Conservation (phyloP, 2,329 filamentous ascomycete species). For the Nigrograna mackinnonii region DNA sequence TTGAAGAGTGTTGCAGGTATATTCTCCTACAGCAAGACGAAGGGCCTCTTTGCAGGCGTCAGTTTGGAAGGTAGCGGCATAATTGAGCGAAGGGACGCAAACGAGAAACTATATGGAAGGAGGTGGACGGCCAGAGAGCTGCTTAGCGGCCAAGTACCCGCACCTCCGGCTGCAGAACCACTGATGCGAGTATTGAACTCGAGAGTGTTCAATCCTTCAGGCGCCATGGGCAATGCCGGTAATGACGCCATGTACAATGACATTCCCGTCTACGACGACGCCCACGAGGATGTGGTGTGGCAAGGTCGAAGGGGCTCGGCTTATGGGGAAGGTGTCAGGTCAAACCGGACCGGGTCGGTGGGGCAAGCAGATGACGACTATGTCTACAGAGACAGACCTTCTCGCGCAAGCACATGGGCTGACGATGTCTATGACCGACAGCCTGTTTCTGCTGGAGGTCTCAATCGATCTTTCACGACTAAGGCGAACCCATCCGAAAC, state of each 20-base stretch:
- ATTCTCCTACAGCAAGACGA: slow-evolving; percentile 98
- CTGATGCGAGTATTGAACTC: slow-evolving; percentile 86
- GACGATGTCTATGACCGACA: slow-evolving; percentile 73
- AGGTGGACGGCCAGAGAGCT: slow-evolving; percentile 81
- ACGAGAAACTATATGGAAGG: slow-evolving; percentile 91
- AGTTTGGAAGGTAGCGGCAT: slow-evolving; percentile 91
- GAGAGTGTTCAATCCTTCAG: slow-evolving; percentile 79
- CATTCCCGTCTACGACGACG: slow-evolving; percentile 82
- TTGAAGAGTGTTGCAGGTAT: slow-evolving; percentile 87
- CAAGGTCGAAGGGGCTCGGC: slow-evolving; percentile 73
- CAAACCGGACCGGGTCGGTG: slow-evolving; percentile 50
- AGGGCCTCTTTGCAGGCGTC: slow-evolving; percentile 94
- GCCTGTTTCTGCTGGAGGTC: slow-evolving; percentile 34
- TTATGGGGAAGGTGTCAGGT: slow-evolving; percentile 67
- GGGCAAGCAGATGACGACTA: slow-evolving; percentile 46
- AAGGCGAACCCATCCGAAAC: slow-evolving; percentile 54
- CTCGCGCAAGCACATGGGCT: slow-evolving; percentile 71
- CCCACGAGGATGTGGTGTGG: slow-evolving; percentile 83
- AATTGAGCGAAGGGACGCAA: slow-evolving; percentile 93
- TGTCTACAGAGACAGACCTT: slow-evolving; percentile 60
- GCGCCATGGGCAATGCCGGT: slow-evolving; percentile 54
- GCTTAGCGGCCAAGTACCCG: slow-evolving; percentile 74
- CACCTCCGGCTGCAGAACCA: slow-evolving; percentile 81
- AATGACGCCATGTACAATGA: slow-evolving; percentile 89
- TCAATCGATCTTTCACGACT: slow-evolving; percentile 55